Base-by-base conservation (phyloP, 2,329 filamentous ascomycete species). In the Xylaria sp. region DNA sequence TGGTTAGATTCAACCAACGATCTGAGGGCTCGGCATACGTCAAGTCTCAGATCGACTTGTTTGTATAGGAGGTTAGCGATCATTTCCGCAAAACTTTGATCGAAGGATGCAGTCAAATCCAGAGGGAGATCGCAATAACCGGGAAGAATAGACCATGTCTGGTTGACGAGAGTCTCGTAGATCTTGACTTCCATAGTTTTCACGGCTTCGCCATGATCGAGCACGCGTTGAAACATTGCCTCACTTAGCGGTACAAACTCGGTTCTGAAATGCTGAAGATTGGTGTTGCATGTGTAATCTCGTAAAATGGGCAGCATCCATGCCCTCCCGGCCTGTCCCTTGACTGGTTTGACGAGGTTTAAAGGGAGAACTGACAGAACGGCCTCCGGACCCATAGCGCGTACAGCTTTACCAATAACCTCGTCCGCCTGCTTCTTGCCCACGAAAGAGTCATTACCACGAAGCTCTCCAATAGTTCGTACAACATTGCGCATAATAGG, bases 101-200 rank as follows among this genome's bases (percentile, higher is more conserved):
- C 93, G 73, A 99, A 96, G 0, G 92, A 85, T 69, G 90, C 84
- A 5, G 80, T 81, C 47, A 95, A 76, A 76, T 99, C 96, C 39
- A 97, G 81, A 1, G 96, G 95, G 61, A 97, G 83, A 77, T 97
- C 93, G 78, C 96, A 98, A 81, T 97, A 99, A 1, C 96, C 96
- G 0, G 96, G 95, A 17, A 99, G 85, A 58, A 92, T 90, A 0
- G 93, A 93, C 96, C 96, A 99, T 47, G 95, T 94, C 77, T 99
- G 96, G 72, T 96, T 92, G 9, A 99, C 93, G 4, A 99, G 84
- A 0, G 96, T 98, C 81, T 99, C 77, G 67, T 77, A 99, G 66
- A 99, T 96, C 84, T 99, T 99, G 76, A 96, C 87, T 78, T 98
- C 94, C 86, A 97, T 94, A 0, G 93, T 96, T 84, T 97, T 97